Evolutionary conservation across 164 flowering plant species (phyloP).

Genomic region (Magnolia changhungtana): DNA sequence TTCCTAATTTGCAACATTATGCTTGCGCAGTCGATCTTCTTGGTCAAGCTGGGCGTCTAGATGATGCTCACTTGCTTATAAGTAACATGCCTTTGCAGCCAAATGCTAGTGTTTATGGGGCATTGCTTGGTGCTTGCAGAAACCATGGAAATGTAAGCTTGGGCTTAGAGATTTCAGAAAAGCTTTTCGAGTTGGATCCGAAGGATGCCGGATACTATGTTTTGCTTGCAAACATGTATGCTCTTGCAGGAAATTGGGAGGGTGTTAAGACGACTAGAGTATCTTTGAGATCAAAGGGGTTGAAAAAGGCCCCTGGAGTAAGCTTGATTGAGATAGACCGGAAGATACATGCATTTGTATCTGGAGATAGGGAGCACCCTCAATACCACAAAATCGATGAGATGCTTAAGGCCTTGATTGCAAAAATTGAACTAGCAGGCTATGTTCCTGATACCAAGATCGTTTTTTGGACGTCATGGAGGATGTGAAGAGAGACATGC

Average conservation of each 20-base stretch:
- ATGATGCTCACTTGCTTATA: conserved; percentile 32
- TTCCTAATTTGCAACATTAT: conserved; percentile 36
- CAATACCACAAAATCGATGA: conserved; percentile 14
- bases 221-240: conserved; percentile 37
- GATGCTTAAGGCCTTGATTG: conserved; percentile 17
- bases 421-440: conserved; percentile 26
- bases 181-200: conserved; percentile 32
- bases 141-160: conserved; percentile 29
- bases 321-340: conserved; percentile 35
- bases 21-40: conserved; percentile 43
- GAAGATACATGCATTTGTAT: conserved; percentile 20
- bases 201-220: conserved; percentile 35
- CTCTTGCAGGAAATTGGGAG: conserved; percentile 35
- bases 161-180: conserved; percentile 22
- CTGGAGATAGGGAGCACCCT: conserved; percentile 25
- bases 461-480: conserved; percentile 25
- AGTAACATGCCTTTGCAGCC: conserved; percentile 32
- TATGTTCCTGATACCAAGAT: conserved; percentile 23
- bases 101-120: conserved; percentile 26
- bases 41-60: conserved; percentile 38
- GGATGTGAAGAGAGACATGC: conserved; percentile 24
- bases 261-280: conserved; percentile 21
- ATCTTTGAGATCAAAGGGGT: conserved; percentile 26
- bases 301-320: conserved; percentile 39
- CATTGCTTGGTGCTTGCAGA: conserved; percentile 42